Conservation (phyloP, 257 asterid genomes). For the Nicotiana attenuata region DNA sequence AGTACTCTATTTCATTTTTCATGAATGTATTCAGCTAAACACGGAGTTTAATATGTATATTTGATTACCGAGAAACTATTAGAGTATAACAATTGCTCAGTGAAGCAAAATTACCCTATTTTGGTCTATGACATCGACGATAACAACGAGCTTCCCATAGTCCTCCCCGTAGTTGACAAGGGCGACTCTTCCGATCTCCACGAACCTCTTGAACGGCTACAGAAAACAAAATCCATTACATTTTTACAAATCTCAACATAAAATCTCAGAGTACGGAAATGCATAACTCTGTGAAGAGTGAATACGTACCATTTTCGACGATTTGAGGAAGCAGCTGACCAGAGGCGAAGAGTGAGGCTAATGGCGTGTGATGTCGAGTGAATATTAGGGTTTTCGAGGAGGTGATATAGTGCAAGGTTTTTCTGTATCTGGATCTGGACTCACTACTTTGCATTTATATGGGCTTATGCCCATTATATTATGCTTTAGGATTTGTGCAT, state of each 20-base stretch:
- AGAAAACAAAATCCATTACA: slow-evolving; percentile 1
- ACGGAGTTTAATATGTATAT: neutral
- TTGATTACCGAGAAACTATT: neutral
- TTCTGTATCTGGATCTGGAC: neutral
- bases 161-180: slow-evolving; percentile 88
- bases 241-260: neutral
- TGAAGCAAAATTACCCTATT: neutral
- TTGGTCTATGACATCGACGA: slow-evolving; percentile 8
- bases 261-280: neutral
- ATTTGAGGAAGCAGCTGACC: neutral
- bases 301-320: slow-evolving; percentile 20
- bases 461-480: slow-evolving; percentile 6
- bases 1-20: neutral
- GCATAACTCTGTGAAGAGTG: neutral
- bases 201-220: slow-evolving; percentile 95
- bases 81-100: neutral
- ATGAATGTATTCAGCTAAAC: neutral
- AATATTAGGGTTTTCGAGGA: neutral
- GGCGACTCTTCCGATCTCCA: slow-evolving; percentile 89
- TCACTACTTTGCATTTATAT: neutral
- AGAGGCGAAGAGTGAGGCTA: neutral
- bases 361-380: neutral
- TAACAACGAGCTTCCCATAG: slow-evolving; percentile 68
- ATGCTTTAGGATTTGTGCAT: neutral
- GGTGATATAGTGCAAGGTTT: slow-evolving; percentile 4